phyloP scores from a whole-genome alignment of 2,329 filamentous ascomycete species.

The Ophiostoma himal-ulmi region DNA sequence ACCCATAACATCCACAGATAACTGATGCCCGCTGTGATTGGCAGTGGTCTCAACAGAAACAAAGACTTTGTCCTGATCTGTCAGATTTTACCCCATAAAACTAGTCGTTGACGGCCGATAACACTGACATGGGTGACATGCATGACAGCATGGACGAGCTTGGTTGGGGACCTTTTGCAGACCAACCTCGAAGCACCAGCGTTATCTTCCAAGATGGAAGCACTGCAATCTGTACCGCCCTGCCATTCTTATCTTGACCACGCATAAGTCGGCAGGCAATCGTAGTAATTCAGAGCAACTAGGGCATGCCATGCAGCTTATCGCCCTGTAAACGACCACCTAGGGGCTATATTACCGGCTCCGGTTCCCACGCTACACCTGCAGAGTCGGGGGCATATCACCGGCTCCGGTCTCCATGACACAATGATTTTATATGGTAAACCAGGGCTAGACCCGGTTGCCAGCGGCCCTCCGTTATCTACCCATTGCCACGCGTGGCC shows the following conservation, averaged over 20 bases:
- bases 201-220: slow-evolving; percentile 1
- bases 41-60: background rate
- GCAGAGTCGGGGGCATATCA: slow-evolving; percentile 11
- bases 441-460: slow-evolving; percentile 12
- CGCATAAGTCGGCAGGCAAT: background rate
- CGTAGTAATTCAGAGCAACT: background rate
- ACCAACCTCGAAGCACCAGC: background rate
- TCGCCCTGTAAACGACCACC: background rate
- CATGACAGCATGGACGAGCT: background rate
- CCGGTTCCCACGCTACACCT: slow-evolving; percentile 8
- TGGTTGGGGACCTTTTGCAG: background rate
- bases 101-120: slow-evolving; percentile 10
- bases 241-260: slow-evolving; percentile 1
- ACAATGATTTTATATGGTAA: slow-evolving; percentile 8
- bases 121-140: background rate
- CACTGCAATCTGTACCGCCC: slow-evolving; percentile 8
- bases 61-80: slow-evolving; percentile 9
- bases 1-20: slow-evolving; percentile 11
- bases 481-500: background rate
- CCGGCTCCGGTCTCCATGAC: slow-evolving; percentile 12
- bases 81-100: slow-evolving; percentile 10
- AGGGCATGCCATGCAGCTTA: background rate
- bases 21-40: slow-evolving; percentile 7
- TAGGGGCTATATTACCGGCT: slow-evolving; percentile 7
- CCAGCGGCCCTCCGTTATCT: slow-evolving; percentile 12